Evolutionary conservation across 2,329 filamentous ascomycete species (phyloP), one percentile per base, ranked within the genome.

Genomic region (Pseudogymnoascus verrucosus): DNA sequence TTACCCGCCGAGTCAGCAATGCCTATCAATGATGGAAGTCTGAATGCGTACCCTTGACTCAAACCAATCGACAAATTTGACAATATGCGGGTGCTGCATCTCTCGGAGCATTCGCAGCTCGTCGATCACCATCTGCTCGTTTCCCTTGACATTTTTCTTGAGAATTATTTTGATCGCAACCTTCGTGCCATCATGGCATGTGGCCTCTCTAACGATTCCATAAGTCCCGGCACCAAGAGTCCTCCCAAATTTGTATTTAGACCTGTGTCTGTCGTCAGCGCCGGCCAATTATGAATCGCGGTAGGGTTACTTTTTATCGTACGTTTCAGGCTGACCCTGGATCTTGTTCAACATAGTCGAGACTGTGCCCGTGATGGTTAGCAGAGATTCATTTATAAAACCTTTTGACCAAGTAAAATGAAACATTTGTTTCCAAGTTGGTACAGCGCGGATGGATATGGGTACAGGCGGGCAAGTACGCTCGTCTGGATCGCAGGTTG

Each of bases 131-230:
- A 99, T 99, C 76, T 89, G 87, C 81, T 99, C 95, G 72, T 98
- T 98, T 68, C 93, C 93, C 76, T 93, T 96, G 75, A 99, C 93
- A 78, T 96, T 98, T 82, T 96, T 97, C 85, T 99, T 99, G 73
- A 98, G 81, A 76, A 99, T 99, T 76, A 99, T 98, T 83, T 99
- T 99, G 77, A 99, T 85, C 42, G 95, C 95, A 66, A 96, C 93
- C 80, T 96, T 89, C 81, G 96, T 89, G 75, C 91, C 91, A 19
- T 84, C 83, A 44, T 89, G 86, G 69, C 90, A 85, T 66, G 97
- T 92, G 65, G 95, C 95, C 78, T 99, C 95, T 71, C 95, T 87
- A 72, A 99, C 95, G 73, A 99, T 96, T 73, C 95, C 95, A 82
- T 99, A 99, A 71, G 95, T 99, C 71, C 95, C 95, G 66, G 95